Evolutionary conservation across 306 rosid genomes (phyloP), one percentile per base, ranked within the genome.

Genomic region (Adenanthera pavonina): DNA sequence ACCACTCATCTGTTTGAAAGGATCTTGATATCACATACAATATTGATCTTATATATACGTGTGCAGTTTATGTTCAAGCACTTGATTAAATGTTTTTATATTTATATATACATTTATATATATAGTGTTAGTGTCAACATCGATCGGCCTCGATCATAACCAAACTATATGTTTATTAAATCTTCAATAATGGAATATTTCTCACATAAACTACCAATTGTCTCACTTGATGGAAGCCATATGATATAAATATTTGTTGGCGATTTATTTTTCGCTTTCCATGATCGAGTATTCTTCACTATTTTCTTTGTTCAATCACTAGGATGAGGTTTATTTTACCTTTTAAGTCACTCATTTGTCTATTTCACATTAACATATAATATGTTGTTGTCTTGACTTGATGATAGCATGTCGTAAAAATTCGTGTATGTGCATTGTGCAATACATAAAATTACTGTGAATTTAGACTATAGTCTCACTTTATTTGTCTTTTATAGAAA

Each of bases 1-100:
- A 86, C 91, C 82, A 74, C 79, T 59, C 73, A 75, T 81, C 8
- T 73, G 70, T 66, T 78, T 5, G 1, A 72, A 4, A 80, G 60
- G 43, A 38, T 54, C 64, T 57, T 57, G 64, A 59, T 59, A 78
- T 80, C 16, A 19, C 79, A 72, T 51, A 57, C 8, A 10, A 78
- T 49, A 57, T 57, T 57, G 35, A 78, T 78, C 16, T 82, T 74
- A 35, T 12, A 9, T 16, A 3, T 72, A n/a, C 40, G 79, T 40
- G 69, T 48, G 72, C 59, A 53, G 13, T 33, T 61, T 33, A 6
- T 13, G 3, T 61, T 61, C 41, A 61, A 61, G 67, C 67, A 33
- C 8, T 61, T 38, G 40, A 33, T 33, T 8, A 8, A 60, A 60
- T 60, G 3, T 60, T 36, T 12, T 25, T 57, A 20, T 56, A 57